Evolutionary conservation across 2,329 filamentous ascomycete genomes (phyloP), one percentile per base, ranked within the genome.

Genomic region (Rhynchosporium graminicola): DNA sequence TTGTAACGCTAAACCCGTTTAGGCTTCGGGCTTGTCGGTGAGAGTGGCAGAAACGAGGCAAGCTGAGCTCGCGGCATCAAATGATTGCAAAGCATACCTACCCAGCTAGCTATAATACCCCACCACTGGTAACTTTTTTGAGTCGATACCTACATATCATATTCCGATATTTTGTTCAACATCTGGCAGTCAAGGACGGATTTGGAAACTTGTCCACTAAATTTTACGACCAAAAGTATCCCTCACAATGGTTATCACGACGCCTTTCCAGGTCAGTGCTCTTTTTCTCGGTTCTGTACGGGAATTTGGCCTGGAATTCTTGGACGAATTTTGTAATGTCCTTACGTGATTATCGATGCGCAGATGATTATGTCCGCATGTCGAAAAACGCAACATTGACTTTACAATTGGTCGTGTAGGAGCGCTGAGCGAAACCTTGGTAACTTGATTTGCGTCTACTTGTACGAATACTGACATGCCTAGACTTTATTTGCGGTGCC

Each of bases 401-500:
- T 36, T 36, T 36, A 36, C 33, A 36, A 6, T 5, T 6, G 1
- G 5, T 5, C 9, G 2, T 5, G 33, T 10, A 36, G 33, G 33
- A 36, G 33, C 5, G 9, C 6, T 36, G 6, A 10, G 33, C 43
- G 15, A n/a, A 4, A 3, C n/a, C 38, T 47, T 62, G 65, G 51
- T 20, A 20, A 20, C 47, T 58, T 58, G 42, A 56, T 46, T 61
- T 40, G 54, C 33, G 5, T 20, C 70, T 71, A 72, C 71, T 69
- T 73, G 66, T 45, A 43, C 9, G 28, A 57, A 52, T 57, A 65
- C 59, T 69, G 56, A 70, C 62, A 40, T 54, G 20, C 42, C 20
- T 48, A 98, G 89, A 96, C 94, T 65, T 89, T 94, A 68, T 98
- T 98, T 77, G 92, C 94, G 67, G 95, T 98, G 70, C 93, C 92